Conservation (phyloP, 169 alveolate species). For the Plasmodium billcollinsi region DNA sequence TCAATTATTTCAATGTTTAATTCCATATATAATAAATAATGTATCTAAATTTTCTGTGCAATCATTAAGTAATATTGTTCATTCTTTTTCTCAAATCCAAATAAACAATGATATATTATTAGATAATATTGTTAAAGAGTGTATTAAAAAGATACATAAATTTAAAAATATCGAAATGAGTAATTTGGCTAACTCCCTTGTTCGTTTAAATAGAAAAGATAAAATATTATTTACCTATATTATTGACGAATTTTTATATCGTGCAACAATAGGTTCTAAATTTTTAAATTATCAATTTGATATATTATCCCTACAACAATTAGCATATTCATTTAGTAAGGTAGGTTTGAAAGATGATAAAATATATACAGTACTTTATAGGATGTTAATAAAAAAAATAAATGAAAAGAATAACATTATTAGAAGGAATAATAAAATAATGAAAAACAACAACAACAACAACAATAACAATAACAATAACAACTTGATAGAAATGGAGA, state of each 20-base stretch:
- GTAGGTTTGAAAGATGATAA: conserved; percentile 54
- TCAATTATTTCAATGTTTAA: conserved; percentile 57
- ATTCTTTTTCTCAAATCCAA: conserved; percentile 55
- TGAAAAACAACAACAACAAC: neutral
- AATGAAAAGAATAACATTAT: neutral
- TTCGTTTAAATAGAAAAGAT: conserved; percentile 48
- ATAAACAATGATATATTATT: conserved; percentile 30
- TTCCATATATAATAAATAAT: conserved; percentile 53
- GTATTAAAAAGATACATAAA: conserved; percentile 40
- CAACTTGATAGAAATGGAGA: neutral
- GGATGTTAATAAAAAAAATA: conserved; percentile 21
- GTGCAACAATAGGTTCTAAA: conserved; percentile 69
- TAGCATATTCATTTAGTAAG: conserved; percentile 69
- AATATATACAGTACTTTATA: conserved; percentile 29
- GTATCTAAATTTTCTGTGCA: conserved; percentile 30
- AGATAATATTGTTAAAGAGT: conserved; percentile 24
- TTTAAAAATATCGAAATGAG: conserved; percentile 72
- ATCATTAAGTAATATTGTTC: conserved; percentile 63
- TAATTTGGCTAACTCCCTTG: conserved; percentile 60
- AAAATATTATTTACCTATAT: conserved; percentile 56
- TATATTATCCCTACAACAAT: conserved; percentile 50
- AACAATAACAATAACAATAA: too few species aligned
- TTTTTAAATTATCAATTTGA: conserved; percentile 43
- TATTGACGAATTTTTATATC: conserved; percentile 64
- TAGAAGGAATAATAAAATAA: neutral